Percentiles rank a stretch among this genome's conserved stretches.
Evolutionary conservation across 352 stramenopile genomes (phyloP).

Genomic region (Globisporangium takayamanum): DNA sequence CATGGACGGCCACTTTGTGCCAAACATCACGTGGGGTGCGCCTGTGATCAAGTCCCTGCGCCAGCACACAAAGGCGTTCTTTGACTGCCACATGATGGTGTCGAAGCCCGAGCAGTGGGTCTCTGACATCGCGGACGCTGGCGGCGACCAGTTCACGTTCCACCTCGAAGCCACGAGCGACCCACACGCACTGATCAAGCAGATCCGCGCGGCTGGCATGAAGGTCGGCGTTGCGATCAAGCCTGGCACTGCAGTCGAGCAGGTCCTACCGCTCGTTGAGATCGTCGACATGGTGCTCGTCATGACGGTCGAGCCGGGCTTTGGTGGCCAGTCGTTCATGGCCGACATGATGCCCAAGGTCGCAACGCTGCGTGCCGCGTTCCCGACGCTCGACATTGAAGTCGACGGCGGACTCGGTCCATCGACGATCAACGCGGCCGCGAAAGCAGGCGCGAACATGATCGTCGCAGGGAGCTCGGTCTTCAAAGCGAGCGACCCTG

Average conservation of each 20-base stretch:
- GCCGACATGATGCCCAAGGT: slow-evolving; percentile 94
- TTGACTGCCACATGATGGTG: slow-evolving; percentile 99
- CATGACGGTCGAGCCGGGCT: slow-evolving; percentile 98
- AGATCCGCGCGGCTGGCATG: slow-evolving; percentile 88
- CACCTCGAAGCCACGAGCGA: slow-evolving; percentile 87
- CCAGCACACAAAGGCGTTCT: slow-evolving; percentile 84
- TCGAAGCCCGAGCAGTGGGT: slow-evolving; percentile 95
- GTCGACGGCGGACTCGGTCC: slow-evolving; percentile 95
- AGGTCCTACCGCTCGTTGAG: slow-evolving; percentile 76
- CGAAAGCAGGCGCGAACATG: slow-evolving; percentile 94
- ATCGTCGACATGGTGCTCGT: slow-evolving; percentile 95
- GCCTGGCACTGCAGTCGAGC: slow-evolving; percentile 89
- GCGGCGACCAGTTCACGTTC: slow-evolving; percentile 95
- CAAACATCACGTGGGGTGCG: slow-evolving; percentile 95
- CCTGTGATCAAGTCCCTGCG: slow-evolving; percentile 93
- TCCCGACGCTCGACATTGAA: slow-evolving; percentile 95
- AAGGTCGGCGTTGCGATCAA: slow-evolving; percentile 95
- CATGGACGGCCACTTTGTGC: slow-evolving; percentile 98
- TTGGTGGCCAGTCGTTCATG: slow-evolving; percentile 97
- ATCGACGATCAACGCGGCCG: slow-evolving; percentile 91
- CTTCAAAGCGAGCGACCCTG: slow-evolving; percentile 79
- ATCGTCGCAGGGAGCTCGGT: slow-evolving; percentile 95
- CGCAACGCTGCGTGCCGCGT: slow-evolving; percentile 80
- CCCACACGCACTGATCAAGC: slow-evolving; percentile 70
- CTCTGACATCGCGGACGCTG: slow-evolving; percentile 91